These are phyloP conservation scores for Tripidium arundinaceum DNA, from an alignment of 202 grass and related monocot genomes.

Conservation along the genomic window DNA sequence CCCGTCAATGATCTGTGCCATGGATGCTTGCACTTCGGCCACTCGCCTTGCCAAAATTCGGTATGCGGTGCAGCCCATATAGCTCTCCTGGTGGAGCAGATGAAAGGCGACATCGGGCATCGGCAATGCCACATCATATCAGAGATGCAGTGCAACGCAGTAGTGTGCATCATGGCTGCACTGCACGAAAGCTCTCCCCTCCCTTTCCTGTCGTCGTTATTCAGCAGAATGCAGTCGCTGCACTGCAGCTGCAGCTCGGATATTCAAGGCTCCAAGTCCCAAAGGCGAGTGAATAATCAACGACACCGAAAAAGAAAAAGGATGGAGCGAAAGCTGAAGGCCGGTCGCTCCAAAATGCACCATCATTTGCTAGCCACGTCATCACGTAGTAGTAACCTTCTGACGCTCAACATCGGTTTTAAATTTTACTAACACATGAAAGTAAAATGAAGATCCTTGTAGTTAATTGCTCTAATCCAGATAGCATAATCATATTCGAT, in stretches of 20 bases:
- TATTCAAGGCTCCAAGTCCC: constrained; percentile 22
- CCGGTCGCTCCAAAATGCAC: constrained; percentile 30
- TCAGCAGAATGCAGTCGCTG: constrained; percentile 1
- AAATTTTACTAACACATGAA: background rate
- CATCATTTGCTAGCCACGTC: constrained; percentile 23
- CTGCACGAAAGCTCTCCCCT: background rate
- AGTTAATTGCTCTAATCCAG: no score
- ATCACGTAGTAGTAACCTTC: constrained; percentile 8
- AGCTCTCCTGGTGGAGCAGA: background rate
- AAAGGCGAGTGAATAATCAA: constrained; percentile 16
- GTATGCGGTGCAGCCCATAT: background rate
- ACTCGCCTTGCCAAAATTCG: background rate
- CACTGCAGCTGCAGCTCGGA: background rate
- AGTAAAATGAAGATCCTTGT: no score
- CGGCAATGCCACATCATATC: background rate
- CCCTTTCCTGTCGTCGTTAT: background rate
- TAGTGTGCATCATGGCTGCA: background rate
- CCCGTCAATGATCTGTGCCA: background rate
- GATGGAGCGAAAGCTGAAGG: constrained; percentile 13
- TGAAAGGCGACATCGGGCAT: background rate
- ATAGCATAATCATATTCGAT: no score
- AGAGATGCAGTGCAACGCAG: background rate
- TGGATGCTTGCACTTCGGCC: constrained; percentile 2
- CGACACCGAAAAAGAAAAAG: constrained; percentile 10
- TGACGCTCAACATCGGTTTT: constrained; percentile 24